Conservation (phyloP, 2,329 filamentous ascomycete species). For the Hymenoscyphus scutula region DNA sequence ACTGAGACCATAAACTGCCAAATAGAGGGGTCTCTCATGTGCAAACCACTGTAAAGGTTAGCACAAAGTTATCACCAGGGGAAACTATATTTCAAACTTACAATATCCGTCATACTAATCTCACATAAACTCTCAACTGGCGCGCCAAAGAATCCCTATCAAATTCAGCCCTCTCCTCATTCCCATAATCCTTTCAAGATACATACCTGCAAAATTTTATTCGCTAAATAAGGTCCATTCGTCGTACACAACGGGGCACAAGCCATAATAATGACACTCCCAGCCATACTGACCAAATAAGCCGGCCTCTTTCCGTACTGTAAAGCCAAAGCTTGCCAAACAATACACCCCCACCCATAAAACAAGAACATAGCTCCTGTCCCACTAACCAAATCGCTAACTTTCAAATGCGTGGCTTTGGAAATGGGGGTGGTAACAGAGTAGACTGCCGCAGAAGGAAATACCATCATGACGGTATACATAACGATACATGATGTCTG, state of each 20-base stretch:
- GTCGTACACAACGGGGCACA: slow-evolving; percentile 31
- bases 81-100: background rate
- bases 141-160: slow-evolving; percentile 28
- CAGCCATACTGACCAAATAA: slow-evolving; percentile 43
- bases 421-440: slow-evolving; percentile 48
- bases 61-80: background rate
- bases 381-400: slow-evolving; percentile 45
- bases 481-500: slow-evolving; percentile 34
- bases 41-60: slow-evolving; percentile 38
- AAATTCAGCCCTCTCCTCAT: background rate
- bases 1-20: slow-evolving; percentile 44
- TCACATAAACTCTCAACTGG: slow-evolving; percentile 34
- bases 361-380: slow-evolving; percentile 51
- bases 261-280: slow-evolving; percentile 38
- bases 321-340: slow-evolving; percentile 53
- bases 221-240: slow-evolving; percentile 25
- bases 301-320: slow-evolving; percentile 43
- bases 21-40: slow-evolving; percentile 42
- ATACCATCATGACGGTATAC: slow-evolving; percentile 47
- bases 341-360: slow-evolving; percentile 49
- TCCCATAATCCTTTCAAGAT: background rate
- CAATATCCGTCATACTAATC: slow-evolving; percentile 35
- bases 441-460: slow-evolving; percentile 47
- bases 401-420: slow-evolving; percentile 43
- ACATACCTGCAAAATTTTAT: slow-evolving; percentile 25